Conservation (phyloP, 2,329 filamentous ascomycete species). For the Clonostachys solani region DNA sequence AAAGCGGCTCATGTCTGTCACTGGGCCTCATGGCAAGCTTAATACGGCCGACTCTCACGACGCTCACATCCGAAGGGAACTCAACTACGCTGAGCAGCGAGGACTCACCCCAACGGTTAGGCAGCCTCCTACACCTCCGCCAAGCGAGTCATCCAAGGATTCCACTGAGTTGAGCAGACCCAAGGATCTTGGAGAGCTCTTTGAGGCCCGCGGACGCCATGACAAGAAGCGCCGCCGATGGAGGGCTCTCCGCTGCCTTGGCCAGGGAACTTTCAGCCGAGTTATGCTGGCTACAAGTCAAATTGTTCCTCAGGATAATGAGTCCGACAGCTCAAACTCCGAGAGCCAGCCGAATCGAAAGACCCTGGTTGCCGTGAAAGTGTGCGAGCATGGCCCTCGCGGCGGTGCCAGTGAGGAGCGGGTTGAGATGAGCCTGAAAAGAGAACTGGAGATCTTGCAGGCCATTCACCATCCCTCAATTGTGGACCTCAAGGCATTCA, state of each 20-base stretch:
- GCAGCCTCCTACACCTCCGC: conserved; percentile 74
- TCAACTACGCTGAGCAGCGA: conserved; percentile 73
- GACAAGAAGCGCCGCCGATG: conserved; percentile 72
- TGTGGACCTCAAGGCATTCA: conserved; percentile 89
- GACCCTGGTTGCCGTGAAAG: conserved; percentile 88
- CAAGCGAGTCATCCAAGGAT: conserved; percentile 64
- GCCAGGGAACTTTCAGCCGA: conserved; percentile 92
- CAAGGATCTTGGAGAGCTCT: conserved; percentile 53
- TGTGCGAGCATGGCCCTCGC: conserved; percentile 90
- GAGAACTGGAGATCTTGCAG: conserved; percentile 92
- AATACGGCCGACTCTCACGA: conserved; percentile 32
- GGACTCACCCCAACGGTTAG: conserved; percentile 61
- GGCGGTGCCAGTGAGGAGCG: conserved; percentile 91
- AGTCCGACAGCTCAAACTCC: conserved; percentile 28
- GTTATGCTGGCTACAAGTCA: conserved; percentile 89
- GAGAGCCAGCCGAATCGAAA: conserved; percentile 44
- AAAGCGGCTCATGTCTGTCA: conserved; percentile 71
- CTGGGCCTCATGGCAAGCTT: conserved; percentile 49
- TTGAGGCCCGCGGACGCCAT: conserved; percentile 62
- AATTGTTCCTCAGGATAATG: conserved; percentile 33
- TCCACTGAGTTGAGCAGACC: conserved; percentile 26
- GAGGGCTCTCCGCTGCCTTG: conserved; percentile 74
- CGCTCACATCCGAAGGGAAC: conserved; percentile 64
- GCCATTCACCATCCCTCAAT: conserved; percentile 84
- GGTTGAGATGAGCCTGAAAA: conserved; percentile 87